Evolutionary conservation across 495 filamentous ascomycete species (phyloP).

Genomic region (Penicillium ochrochloron): DNA sequence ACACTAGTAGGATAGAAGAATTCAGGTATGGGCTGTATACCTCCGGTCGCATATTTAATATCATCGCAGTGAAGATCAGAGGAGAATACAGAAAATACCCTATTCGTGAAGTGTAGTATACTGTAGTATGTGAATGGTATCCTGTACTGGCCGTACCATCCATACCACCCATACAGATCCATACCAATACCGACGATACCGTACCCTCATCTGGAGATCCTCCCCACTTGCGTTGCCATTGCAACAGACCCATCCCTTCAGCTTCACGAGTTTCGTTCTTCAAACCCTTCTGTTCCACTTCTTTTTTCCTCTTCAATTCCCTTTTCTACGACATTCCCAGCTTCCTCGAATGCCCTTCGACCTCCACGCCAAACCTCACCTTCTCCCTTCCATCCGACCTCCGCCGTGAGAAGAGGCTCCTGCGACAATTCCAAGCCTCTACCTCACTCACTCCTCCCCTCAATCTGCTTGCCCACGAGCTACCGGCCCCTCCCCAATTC

Average conservation of each 20-base stretch:
- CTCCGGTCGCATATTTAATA: neutral
- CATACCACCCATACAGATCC: neutral
- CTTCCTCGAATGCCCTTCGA: conserved; percentile 13
- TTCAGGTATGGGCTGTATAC: neutral
- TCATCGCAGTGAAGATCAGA: neutral
- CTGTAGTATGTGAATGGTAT: neutral
- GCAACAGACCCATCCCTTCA: conserved; percentile 58
- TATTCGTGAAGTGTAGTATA: neutral
- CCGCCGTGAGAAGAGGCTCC: neutral
- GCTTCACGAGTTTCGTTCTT: conserved; percentile 52
- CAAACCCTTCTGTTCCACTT: conserved; percentile 37
- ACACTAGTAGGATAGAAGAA: neutral
- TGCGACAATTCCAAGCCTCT: neutral
- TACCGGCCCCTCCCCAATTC: conserved; percentile 32
- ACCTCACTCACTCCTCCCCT: conserved; percentile 23
- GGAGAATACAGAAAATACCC: neutral
- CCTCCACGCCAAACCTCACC: conserved; percentile 18
- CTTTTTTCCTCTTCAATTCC: conserved; percentile 25
- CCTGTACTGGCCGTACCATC: neutral
- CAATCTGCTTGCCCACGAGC: conserved; percentile 31
- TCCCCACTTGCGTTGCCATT: conserved; percentile 58
- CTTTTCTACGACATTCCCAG: conserved; percentile 26
- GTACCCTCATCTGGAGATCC: conserved; percentile 48
- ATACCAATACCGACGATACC: conserved; percentile 15
- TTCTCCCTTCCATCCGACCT: conserved; percentile 5